Evolutionary conservation across 1,284 basidiomycete genomes (phyloP), one percentile per base, ranked within the genome.

Genomic region (Phellopilus nigrolimitatus): DNA sequence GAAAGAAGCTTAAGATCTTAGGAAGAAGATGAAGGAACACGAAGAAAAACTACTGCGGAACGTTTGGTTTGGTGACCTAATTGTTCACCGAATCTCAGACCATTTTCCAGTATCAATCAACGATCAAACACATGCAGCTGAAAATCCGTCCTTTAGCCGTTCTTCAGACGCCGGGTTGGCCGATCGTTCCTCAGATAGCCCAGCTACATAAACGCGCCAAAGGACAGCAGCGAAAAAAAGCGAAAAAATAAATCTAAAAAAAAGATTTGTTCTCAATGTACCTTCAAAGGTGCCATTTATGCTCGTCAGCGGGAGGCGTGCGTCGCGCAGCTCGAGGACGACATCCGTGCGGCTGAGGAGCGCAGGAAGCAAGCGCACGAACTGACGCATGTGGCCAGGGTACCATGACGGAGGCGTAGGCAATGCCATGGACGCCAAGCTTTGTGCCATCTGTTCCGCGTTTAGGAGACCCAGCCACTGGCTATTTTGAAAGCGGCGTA

Each of bases 381-480:
- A 95, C 64, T 85, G 79, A 66, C 85, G 86, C 95, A 98, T 99
- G 70, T 99, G 95, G 8, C 97, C 95, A 22, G 91, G 89, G 68
- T 90, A 97, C 95, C 95, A 98, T 71, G 92, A 94, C 47, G 90
- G 88, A n/a, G 91, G 82, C 44, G 71, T 67, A 43, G 88, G 86
- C 37, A 90, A 71, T 47, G 71, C 68, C 56, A 71, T 69, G 53
- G 68, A 64, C 56, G 77, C 63, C 71, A 71, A 73, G 53, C 53
- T 44, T 40, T 55, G 43, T 13, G 38, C 42, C 42, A 46, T 45
- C 17, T 38, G n/a, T 13, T 22, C 17, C 22, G n/a, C 17, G 25
- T 15, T 19, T 28, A 9, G 38, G 38, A 40, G 19, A 21, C 12
- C 7, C 7, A 40, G 13, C 19, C 38, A 9, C 9, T 40, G 19